Evolutionary conservation across 164 flowering plant species (phyloP), one percentile per base, ranked within the genome.

Genomic region (Annona cherimola): DNA sequence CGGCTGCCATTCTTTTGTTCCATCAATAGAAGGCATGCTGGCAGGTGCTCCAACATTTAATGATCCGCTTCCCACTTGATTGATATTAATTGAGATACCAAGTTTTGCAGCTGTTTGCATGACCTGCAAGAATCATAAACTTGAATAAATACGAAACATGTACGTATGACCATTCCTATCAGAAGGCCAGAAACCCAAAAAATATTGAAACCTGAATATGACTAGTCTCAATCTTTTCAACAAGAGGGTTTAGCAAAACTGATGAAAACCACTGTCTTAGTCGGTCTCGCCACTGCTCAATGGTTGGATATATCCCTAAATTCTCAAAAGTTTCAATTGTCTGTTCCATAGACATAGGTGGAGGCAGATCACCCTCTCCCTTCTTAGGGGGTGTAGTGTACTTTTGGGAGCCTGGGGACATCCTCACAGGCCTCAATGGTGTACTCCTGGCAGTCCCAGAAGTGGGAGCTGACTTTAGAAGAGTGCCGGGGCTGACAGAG

Each of bases 211-310:
- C 98, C 97, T 89, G 90, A 71, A 81, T 69, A 78, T 95, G 99
- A 81, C 94, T 89, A 67, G 83, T 87, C 72, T 90, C 96, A 69
- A 95, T 89, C 82, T 91, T 93, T 71, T 82, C 74, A 68, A 93
- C 85, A 2, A 93, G 83, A 71, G 99, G 99, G 67, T 86, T 89
- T 26, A 94, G 83, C 79, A 94, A 64, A 77, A 83, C 86, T 2
- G 87, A 89, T 60, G 99, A 92, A 86, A 93, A 86, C 98, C 99
- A 94, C 78, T 94, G 99, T 78, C 99, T 87, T 45, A 94, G 90
- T 69, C 79, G 78, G 69, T 92, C 99, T 16, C 96, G 86, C 99
- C 99, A 94, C 73, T 86, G 89, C 85, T 94, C 99, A 69, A 94
- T 91, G 71, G 87, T 86, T 69, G 97, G 97, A 78, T 94, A 89